Evolutionary conservation across 2,329 filamentous ascomycete species (phyloP).

Genomic region (Aspergillus oerlinghausenensis): DNA sequence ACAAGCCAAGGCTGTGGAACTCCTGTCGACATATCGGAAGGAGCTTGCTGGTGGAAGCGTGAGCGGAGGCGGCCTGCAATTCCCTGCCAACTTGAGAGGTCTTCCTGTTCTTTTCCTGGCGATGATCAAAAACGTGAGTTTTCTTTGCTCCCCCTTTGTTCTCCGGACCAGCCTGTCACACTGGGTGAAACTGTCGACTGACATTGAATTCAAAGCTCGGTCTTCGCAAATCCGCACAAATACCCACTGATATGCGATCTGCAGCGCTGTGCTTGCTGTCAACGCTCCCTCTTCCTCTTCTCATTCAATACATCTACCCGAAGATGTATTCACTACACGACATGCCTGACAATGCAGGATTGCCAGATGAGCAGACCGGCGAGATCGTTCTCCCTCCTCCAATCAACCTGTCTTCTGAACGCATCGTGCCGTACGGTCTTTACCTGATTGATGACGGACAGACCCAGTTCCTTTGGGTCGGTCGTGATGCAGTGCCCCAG

Average conservation of each 20-base stretch:
- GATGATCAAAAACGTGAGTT: slow-evolving; percentile 83
- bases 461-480: slow-evolving; percentile 96
- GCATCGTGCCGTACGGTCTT: slow-evolving; percentile 80
- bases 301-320: slow-evolving; percentile 91
- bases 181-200: slow-evolving; percentile 15
- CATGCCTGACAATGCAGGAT: slow-evolving; percentile 90
- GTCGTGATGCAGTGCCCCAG: slow-evolving; percentile 85
- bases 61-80: slow-evolving; percentile 84
- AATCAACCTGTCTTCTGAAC: slow-evolving; percentile 80
- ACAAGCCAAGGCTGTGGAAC: slow-evolving; percentile 85
- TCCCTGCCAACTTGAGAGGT: slow-evolving; percentile 85
- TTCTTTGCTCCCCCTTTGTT: slow-evolving; percentile 9
- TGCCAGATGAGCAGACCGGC: slow-evolving; percentile 78
- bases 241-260: slow-evolving; percentile 87
- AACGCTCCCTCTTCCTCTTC: slow-evolving; percentile 79
- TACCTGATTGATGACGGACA: slow-evolving; percentile 97
- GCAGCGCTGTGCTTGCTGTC: slow-evolving; percentile 92
- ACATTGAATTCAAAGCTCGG: slow-evolving; percentile 51
- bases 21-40: slow-evolving; percentile 93
- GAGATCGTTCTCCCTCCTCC: slow-evolving; percentile 83
- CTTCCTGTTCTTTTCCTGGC: slow-evolving; percentile 88
- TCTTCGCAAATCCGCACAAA: slow-evolving; percentile 86
- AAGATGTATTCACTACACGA: slow-evolving; percentile 84
- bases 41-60: slow-evolving; percentile 94
- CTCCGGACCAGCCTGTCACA: neutral